These are phyloP conservation scores for Porcisia deanei DNA, from an alignment of 208 protist species.

Conservation along the genomic window DNA sequence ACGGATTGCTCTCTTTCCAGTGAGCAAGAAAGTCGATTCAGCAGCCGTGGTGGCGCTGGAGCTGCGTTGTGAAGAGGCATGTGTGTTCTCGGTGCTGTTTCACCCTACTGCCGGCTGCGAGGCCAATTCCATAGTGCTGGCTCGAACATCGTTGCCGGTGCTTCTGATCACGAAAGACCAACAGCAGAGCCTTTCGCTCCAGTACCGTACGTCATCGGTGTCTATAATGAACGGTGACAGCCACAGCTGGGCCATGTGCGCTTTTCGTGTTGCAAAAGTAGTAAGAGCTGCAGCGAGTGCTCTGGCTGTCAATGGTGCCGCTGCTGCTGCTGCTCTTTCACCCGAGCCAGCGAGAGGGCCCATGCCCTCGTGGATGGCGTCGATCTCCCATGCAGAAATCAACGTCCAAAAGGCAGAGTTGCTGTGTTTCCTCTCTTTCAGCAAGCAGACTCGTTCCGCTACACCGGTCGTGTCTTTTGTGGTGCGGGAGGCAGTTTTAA, in stretches of 20 bases:
- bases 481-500: background rate
- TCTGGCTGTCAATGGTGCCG: background rate
- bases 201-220: background rate
- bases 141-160: background rate
- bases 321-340: background rate
- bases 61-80: slow-evolving; percentile 1
- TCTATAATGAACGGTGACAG: slow-evolving; percentile 6
- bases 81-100: background rate
- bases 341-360: background rate
- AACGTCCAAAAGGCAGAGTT: slow-evolving; percentile 14
- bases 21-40: background rate
- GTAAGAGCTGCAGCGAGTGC: background rate
- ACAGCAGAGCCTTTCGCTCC: background rate
- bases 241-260: slow-evolving; percentile 26
- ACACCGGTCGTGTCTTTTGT: slow-evolving; percentile 1
- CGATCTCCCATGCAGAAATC: slow-evolving; percentile 1
- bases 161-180: background rate
- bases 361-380: background rate
- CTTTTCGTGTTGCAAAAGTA: background rate
- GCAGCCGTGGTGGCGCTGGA: background rate
- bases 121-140: background rate
- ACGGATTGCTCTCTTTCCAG: background rate
- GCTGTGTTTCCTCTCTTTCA: slow-evolving; percentile 11
- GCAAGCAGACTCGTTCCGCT: background rate
- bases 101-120: background rate